A percentile compares a stretch with the other conserved stretches of the same genome.
Evolutionary conservation across 106 monocot genomes (phyloP).

Genomic region (Agapanthus africanus): DNA sequence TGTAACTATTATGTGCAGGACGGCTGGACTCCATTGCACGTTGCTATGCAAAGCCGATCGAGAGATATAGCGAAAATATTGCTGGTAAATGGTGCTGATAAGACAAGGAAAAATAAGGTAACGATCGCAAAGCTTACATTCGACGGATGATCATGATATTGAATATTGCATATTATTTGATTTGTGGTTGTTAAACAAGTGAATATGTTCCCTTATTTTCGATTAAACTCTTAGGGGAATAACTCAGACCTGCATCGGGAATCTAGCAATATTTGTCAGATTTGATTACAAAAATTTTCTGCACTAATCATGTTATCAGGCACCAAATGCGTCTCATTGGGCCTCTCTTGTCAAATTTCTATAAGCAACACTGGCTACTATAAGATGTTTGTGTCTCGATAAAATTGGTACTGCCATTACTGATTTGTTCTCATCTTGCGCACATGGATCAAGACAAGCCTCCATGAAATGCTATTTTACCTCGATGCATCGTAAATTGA

Average conservation of each 20-base stretch:
- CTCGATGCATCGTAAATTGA: too few relatives aligned
- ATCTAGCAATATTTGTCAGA: background rate
- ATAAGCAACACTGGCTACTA: too few relatives aligned
- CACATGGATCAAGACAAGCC: too few relatives aligned
- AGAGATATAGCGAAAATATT: slow-evolving; percentile 86
- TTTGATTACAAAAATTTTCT: too few relatives aligned
- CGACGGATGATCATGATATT: background rate
- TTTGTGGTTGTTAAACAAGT: background rate
- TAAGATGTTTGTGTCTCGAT: too few relatives aligned
- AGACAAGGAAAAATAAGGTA: slow-evolving; percentile 85
- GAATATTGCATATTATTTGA: background rate
- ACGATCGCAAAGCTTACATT: background rate
- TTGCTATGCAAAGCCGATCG: slow-evolving; percentile 81
- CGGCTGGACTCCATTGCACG: slow-evolving; percentile 91
- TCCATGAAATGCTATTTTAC: too few relatives aligned
- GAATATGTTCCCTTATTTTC: background rate
- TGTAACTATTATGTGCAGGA: slow-evolving; percentile 59
- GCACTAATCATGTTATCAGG: too few relatives aligned
- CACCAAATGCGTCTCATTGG: too few relatives aligned
- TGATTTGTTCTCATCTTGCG: too few relatives aligned
- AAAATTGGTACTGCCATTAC: too few relatives aligned
- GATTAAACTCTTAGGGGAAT: background rate
- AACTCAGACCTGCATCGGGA: background rate
- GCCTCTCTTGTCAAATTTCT: too few relatives aligned
- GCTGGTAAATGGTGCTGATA: slow-evolving; percentile 84